A percentile compares a stretch with the other conserved stretches of the same genome.
Evolutionary conservation across 2,329 filamentous ascomycete species (phyloP).

Genomic region (Aspergillus arachidicola): DNA sequence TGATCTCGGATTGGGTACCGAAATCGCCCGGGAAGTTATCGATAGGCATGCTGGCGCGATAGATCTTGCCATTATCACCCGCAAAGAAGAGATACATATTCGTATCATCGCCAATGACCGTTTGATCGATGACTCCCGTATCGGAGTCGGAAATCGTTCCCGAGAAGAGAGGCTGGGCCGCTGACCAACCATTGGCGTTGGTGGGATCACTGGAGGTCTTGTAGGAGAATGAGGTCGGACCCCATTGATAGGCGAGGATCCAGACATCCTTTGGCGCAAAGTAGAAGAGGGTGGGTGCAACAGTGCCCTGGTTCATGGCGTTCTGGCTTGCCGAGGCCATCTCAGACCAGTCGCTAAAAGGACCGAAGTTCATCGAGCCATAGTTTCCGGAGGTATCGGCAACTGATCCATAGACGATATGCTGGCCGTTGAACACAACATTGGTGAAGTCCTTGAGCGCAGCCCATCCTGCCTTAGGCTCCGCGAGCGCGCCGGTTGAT

Average conservation of each 20-base stretch:
- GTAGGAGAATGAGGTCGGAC: conserved; percentile 62
- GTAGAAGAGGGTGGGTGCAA: conserved; percentile 66
- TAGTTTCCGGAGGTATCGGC: conserved; percentile 50
- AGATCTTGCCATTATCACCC: conserved; percentile 69
- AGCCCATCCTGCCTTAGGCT: conserved; percentile 57
- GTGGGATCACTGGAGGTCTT: conserved; percentile 61
- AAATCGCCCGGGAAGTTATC: conserved; percentile 64
- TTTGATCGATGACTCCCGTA: conserved; percentile 65
- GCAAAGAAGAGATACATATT: conserved; percentile 71
- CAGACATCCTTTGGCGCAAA: conserved; percentile 64
- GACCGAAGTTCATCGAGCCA: conserved; percentile 62
- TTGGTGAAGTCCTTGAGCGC: conserved; percentile 66
- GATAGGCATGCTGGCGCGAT: conserved; percentile 65
- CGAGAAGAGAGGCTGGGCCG: conserved; percentile 57
- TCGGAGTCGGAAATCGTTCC: conserved; percentile 54
- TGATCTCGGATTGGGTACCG: conserved; percentile 51
- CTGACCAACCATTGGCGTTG: conserved; percentile 60
- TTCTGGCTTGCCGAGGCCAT: conserved; percentile 58
- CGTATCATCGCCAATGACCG: conserved; percentile 61
- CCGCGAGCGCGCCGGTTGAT: conserved; percentile 54
- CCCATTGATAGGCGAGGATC: conserved; percentile 70
- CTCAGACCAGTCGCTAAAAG: conserved; percentile 56
- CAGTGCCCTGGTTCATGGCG: conserved; percentile 49
- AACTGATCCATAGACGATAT: conserved; percentile 63
- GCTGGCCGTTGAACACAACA: conserved; percentile 58